A percentile compares a stretch with the other conserved stretches of the same genome.
Conservation (phyloP, 192 early-diverging fungal genomes). For the Podila horticola region DNA sequence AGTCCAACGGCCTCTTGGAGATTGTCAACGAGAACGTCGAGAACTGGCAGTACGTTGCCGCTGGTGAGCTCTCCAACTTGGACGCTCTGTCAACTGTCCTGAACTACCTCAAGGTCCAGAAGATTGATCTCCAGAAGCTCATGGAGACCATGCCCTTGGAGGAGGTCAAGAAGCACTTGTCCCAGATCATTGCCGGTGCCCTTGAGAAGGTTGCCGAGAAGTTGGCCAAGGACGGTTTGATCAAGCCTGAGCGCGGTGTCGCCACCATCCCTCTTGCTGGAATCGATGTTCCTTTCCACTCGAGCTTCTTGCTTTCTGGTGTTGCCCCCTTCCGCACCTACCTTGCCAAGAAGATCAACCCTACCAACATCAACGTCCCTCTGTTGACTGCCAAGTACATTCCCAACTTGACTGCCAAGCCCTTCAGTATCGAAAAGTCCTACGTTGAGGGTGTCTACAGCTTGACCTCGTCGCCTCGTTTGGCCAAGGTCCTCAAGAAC, state of each 20-base stretch:
- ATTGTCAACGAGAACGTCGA: conserved; percentile 99
- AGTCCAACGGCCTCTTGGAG: conserved; percentile 83
- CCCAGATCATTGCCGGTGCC: conserved; percentile 79
- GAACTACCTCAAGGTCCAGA: conserved; percentile 87
- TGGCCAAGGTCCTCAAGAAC: conserved; percentile 81
- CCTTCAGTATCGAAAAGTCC: conserved; percentile 80
- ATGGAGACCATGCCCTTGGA: conserved; percentile 86
- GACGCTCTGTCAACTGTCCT: conserved; percentile 85
- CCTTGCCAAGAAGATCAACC: conserved; percentile 85
- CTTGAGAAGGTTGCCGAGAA: conserved; percentile 74
- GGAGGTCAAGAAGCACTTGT: conserved; percentile 85
- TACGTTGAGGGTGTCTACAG: conserved; percentile 81
- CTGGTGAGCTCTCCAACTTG: conserved; percentile 85
- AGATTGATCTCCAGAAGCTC: conserved; percentile 88
- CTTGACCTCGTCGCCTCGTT: conserved; percentile 76
- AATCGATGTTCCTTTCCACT: conserved; percentile 99
- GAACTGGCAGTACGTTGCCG: conserved; percentile 96
- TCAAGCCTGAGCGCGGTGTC: conserved; percentile 85
- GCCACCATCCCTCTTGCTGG: conserved; percentile 92
- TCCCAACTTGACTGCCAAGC: conserved; percentile 92
- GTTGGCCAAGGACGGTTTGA: conserved; percentile 61
- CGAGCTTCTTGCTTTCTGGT: conserved; percentile 90
- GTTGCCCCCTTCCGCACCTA: conserved; percentile 93
- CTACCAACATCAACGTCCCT: conserved; percentile 83
- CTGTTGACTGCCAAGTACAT: conserved; percentile 90